A percentile compares a stretch with the other conserved stretches of the same genome.
These are phyloP conservation scores for Fusarium clavum DNA, from an alignment of 2,329 filamentous ascomycete species.

Conservation along the genomic window DNA sequence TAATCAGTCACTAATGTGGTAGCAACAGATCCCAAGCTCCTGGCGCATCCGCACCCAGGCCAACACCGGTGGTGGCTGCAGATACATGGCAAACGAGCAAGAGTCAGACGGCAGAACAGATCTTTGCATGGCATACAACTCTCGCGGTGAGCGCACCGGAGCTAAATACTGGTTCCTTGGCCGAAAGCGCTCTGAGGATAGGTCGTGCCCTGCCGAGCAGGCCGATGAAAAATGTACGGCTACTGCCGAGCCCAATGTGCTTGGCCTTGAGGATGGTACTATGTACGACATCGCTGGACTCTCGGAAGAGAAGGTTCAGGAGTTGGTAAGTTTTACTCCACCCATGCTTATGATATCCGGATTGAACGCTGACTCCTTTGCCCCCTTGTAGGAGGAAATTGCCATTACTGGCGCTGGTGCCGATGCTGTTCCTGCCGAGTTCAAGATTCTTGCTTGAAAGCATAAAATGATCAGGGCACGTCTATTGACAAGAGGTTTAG, in stretches of 20 bases:
- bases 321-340: background rate
- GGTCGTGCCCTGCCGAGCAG: background rate
- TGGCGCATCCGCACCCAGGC: background rate
- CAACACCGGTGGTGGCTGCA: background rate
- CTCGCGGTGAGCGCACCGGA: background rate
- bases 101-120: background rate
- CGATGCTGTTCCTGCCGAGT: background rate
- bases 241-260: background rate
- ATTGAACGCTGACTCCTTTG: fast-evolving
- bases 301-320: background rate
- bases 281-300: background rate
- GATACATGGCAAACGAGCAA: background rate
- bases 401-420: background rate
- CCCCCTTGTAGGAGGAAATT: background rate
- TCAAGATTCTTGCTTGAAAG: background rate
- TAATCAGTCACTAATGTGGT: fast-evolving
- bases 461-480: background rate
- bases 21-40: background rate
- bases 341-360: background rate
- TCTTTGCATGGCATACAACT: background rate
- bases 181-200: background rate
- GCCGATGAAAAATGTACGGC: background rate
- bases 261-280: background rate
- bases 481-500: background rate
- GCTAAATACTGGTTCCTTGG: background rate